Evolutionary conservation across 2,329 filamentous ascomycete species (phyloP).

Genomic region (Aspergillus latus): DNA sequence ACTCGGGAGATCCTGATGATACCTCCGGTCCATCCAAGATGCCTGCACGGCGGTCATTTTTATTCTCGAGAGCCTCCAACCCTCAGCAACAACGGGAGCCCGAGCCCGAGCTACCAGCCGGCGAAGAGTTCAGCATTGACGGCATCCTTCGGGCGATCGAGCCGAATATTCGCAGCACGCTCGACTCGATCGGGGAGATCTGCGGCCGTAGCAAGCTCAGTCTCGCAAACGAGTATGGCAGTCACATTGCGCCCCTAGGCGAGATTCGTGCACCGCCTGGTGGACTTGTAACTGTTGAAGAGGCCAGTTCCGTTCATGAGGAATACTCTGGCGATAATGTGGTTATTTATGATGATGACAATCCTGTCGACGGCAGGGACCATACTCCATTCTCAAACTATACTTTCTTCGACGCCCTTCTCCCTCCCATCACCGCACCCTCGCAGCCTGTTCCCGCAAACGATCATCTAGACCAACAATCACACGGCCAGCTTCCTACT

Average conservation of each 20-base stretch:
- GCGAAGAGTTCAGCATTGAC: conserved; percentile 57
- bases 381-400: conserved; percentile 38
- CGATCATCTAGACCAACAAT: conserved; percentile 15
- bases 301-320: conserved; percentile 42
- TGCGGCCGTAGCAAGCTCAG: conserved; percentile 62
- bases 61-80: conserved; percentile 26
- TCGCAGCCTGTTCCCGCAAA: neutral
- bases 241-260: conserved; percentile 61
- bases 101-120: conserved; percentile 43
- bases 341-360: conserved; percentile 41
- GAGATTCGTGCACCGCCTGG: conserved; percentile 50
- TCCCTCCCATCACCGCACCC: conserved; percentile 24
- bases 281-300: conserved; percentile 44
- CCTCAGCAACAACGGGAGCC: conserved; percentile 26
- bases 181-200: conserved; percentile 64
- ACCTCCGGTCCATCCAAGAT: conserved; percentile 32
- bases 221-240: conserved; percentile 62
- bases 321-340: conserved; percentile 37
- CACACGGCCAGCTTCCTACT: conserved; percentile 13
- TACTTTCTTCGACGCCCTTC: conserved; percentile 38
- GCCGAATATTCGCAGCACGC: conserved; percentile 57
- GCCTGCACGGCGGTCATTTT: conserved; percentile 34
- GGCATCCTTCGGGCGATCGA: conserved; percentile 58
- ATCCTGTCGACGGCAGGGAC: conserved; percentile 36
- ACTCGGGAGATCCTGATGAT: conserved; percentile 39